Conservation (phyloP, 805 yeast species). For the Candida saitoana region DNA sequence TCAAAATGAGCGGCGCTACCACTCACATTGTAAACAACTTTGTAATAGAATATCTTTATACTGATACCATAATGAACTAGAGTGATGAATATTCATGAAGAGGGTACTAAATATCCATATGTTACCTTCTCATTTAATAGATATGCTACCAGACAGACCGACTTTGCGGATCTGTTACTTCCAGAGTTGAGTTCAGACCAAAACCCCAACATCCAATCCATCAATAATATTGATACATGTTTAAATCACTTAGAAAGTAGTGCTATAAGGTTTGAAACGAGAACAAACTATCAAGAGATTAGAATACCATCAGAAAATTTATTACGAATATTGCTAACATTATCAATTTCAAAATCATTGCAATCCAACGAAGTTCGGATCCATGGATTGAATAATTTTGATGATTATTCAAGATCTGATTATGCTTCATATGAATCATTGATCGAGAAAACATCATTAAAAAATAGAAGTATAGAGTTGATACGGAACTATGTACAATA, state of each 20-base stretch:
- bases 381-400: slow-evolving; percentile 18
- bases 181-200: slow-evolving; percentile 7
- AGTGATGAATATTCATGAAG: background rate
- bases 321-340: slow-evolving; percentile 27
- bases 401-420: slow-evolving; percentile 19
- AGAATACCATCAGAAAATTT: slow-evolving; percentile 22
- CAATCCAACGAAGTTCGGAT: slow-evolving; percentile 8
- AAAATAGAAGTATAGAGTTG: slow-evolving; percentile 14
- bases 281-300: slow-evolving; percentile 1
- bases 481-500: slow-evolving; percentile 7
- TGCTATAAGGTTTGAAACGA: slow-evolving; percentile 6
- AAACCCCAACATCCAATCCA: slow-evolving; percentile 21
- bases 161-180: slow-evolving; percentile 7
- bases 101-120: background rate
- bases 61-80: background rate
- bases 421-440: slow-evolving; percentile 6
- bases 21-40: background rate
- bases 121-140: slow-evolving; percentile 5
- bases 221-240: slow-evolving; percentile 25
- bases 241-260: slow-evolving; percentile 23
- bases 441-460: slow-evolving; percentile 16
- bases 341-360: slow-evolving; percentile 11
- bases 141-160: slow-evolving; percentile 3
- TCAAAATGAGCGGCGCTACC: no score
- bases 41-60: background rate